A percentile compares a stretch with the other conserved stretches of the same genome.
Evolutionary conservation across 495 filamentous ascomycete genomes (phyloP).

Genomic region (Trichoderma reesei): DNA sequence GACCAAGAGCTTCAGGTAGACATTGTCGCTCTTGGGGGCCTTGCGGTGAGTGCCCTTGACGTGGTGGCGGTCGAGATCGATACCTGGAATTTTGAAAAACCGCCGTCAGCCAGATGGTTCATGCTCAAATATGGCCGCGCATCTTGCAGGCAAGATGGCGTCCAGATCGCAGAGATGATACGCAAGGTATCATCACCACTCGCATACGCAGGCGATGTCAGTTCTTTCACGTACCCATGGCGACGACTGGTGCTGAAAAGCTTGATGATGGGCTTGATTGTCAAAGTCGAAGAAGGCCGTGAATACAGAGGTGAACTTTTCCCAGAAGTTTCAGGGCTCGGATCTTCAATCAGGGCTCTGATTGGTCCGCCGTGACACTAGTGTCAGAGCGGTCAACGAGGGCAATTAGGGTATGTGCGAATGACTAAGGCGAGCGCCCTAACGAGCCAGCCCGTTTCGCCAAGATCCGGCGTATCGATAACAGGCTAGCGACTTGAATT

Average conservation of each 20-base stretch:
- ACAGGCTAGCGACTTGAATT: too few relatives aligned
- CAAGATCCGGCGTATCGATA: background rate
- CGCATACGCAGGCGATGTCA: conserved; percentile 10
- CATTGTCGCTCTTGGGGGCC: conserved; percentile 96
- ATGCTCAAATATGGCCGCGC: conserved; percentile 29
- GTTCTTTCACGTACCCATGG: conserved; percentile 11
- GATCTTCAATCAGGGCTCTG: background rate
- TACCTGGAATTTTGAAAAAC: conserved; percentile 41
- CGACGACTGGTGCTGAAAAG: conserved; percentile 8
- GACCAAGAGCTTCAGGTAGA: conserved; percentile 92
- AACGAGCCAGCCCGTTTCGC: background rate
- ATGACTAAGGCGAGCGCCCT: background rate
- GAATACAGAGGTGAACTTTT: background rate
- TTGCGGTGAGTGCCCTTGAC: conserved; percentile 79
- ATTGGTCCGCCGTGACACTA: background rate
- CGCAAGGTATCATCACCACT: conserved; percentile 3
- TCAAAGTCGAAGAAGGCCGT: background rate
- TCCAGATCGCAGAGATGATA: conserved; percentile 1
- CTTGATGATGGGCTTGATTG: background rate
- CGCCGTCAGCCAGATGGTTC: conserved; percentile 44
- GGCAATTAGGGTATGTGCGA: background rate
- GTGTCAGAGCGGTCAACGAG: background rate
- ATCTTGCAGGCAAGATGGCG: conserved; percentile 6
- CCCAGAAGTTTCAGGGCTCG: background rate
- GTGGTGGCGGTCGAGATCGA: conserved; percentile 73